phyloP scores from a whole-genome alignment of 208 protist species.

The Tritrichomonas musculus region DNA sequence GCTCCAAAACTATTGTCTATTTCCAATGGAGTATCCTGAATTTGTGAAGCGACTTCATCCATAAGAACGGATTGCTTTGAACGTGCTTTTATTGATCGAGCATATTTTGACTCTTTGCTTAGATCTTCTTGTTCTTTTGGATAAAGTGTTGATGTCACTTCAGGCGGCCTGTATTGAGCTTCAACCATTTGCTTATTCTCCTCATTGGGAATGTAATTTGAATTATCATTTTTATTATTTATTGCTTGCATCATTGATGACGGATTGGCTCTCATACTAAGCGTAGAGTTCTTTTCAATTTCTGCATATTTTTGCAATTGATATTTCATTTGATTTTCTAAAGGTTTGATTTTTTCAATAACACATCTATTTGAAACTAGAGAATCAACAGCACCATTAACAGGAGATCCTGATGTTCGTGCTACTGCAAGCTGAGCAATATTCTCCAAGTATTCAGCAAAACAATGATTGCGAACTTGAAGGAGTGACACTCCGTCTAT shows the following conservation, averaged over 20 bases:
- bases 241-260: neutral
- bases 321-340: neutral
- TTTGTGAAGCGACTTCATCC: neutral
- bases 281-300: neutral
- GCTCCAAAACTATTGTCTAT: too few relatives aligned
- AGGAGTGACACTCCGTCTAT: neutral
- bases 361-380: neutral
- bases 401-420: neutral
- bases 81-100: neutral
- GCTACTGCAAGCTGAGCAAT: neutral
- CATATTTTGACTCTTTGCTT: neutral
- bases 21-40: neutral
- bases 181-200: neutral
- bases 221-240: too few relatives aligned
- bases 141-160: neutral
- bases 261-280: neutral
- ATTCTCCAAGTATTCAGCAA: neutral
- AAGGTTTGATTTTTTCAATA: slow-evolving; percentile 21
- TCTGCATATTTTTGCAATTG: neutral
- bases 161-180: neutral
- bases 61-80: neutral
- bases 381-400: neutral
- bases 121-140: neutral
- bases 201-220: neutral
- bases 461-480: neutral